Conservation (phyloP, 768 basidiomycete genomes). For the Mycena crocata region DNA sequence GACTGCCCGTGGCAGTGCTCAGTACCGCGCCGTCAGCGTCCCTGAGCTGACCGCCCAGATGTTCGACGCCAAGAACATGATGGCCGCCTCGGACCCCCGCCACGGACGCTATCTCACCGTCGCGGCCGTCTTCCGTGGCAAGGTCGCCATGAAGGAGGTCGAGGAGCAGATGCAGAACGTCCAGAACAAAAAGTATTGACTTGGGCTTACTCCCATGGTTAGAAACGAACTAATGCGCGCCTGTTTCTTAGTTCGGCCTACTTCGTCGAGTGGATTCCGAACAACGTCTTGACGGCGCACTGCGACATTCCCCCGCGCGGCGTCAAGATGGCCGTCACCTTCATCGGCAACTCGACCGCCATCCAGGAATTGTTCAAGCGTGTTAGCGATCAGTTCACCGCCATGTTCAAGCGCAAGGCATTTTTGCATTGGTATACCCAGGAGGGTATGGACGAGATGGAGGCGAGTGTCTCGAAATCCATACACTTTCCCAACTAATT, state of each 20-base stretch:
- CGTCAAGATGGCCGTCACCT: conserved; percentile 96
- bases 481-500: not conserved
- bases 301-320: conserved; percentile 98
- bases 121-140: conserved; percentile 98
- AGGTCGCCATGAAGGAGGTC: conserved; percentile 99
- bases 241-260: no score
- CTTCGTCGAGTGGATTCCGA: conserved; percentile 99
- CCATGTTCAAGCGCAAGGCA: conserved; percentile 99
- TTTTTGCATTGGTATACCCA: conserved; percentile 99
- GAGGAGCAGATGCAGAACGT: conserved; percentile 99
- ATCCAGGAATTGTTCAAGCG: conserved; percentile 99
- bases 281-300: conserved; percentile 97
- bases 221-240: no score
- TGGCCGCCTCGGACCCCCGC: conserved; percentile 97
- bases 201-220: no score
- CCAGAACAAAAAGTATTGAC: conserved; percentile 98
- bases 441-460: conserved; percentile 99
- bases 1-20: conserved; percentile 93
- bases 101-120: conserved; percentile 99
- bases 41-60: conserved; percentile 99
- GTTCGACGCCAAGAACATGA: conserved; percentile 99
- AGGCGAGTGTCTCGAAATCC: conserved; percentile 55
- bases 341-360: conserved; percentile 97
- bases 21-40: conserved; percentile 96
- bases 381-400: conserved; percentile 97